A percentile compares a stretch with the other conserved stretches of the same genome.
Evolutionary conservation across 2,329 filamentous ascomycete species (phyloP).

Genomic region (Sphaerulina populicola): DNA sequence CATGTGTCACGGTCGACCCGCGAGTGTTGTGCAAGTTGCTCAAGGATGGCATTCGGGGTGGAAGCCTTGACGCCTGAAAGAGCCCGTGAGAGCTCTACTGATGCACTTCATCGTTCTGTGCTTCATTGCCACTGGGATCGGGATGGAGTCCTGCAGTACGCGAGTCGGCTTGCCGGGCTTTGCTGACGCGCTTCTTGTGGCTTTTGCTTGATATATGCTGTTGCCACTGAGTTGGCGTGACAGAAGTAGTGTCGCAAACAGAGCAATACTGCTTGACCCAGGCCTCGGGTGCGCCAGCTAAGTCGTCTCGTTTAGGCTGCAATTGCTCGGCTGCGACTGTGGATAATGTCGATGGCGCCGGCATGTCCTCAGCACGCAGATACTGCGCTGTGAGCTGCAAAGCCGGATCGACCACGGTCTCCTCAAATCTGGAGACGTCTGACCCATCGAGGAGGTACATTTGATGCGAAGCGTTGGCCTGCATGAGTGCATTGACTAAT

Average conservation of each 20-base stretch:
- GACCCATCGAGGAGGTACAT: slow-evolving; percentile 79
- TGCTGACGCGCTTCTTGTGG: slow-evolving; percentile 38
- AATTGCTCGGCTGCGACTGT: slow-evolving; percentile 50
- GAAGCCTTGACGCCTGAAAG: too few relatives aligned
- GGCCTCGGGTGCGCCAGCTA: slow-evolving; percentile 37
- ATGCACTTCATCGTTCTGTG: too few relatives aligned
- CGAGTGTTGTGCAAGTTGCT: too few relatives aligned
- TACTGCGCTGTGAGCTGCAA: slow-evolving; percentile 55
- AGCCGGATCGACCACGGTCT: slow-evolving; percentile 59
- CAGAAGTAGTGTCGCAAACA: slow-evolving; percentile 53
- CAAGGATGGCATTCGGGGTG: too few relatives aligned
- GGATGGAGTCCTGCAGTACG: background rate
- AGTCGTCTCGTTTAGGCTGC: slow-evolving; percentile 46
- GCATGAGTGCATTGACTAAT: slow-evolving; percentile 57
- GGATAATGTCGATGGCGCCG: slow-evolving; percentile 49
- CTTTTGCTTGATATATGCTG: slow-evolving; percentile 48
- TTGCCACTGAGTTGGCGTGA: slow-evolving; percentile 51
- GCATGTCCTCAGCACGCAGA: slow-evolving; percentile 50
- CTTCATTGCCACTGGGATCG: background rate
- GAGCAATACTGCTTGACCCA: slow-evolving; percentile 57
- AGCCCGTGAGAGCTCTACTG: too few relatives aligned
- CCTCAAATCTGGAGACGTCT: slow-evolving; percentile 53
- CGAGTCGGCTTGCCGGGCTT: slow-evolving; percentile 1
- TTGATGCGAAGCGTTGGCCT: slow-evolving; percentile 46
- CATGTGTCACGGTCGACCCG: too few relatives aligned